These are phyloP conservation scores for Camellia lanceoleosa DNA, from an alignment of 148 eudicot species.

Conservation along the genomic window DNA sequence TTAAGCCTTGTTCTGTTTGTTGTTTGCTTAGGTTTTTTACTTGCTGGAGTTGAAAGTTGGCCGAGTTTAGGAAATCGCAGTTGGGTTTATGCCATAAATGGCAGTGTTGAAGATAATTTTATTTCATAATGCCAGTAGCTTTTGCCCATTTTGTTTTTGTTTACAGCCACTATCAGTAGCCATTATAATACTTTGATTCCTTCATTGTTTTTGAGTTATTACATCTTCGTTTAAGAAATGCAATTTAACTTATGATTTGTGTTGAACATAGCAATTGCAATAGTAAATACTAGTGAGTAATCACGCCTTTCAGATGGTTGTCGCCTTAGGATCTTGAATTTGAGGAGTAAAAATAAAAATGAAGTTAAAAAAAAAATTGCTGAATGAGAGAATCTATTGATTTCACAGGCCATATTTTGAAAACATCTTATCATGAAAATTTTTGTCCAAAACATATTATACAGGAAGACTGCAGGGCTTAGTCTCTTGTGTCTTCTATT, in stretches of 20 bases:
- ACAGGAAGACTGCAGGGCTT: not conserved
- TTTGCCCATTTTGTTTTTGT: not conserved
- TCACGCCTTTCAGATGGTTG: too few relatives aligned
- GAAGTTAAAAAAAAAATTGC: too few relatives aligned
- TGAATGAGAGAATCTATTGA: too few relatives aligned
- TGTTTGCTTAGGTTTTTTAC: not conserved
- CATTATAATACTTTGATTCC: not conserved
- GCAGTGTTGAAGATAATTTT: not conserved
- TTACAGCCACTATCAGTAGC: not conserved
- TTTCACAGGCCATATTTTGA: too few relatives aligned
- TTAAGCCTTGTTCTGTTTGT: not conserved
- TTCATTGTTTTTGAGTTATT: not conserved
- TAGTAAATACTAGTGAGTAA: too few relatives aligned
- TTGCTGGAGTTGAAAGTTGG: not conserved
- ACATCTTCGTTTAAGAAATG: too few relatives aligned
- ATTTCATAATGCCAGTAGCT: constrained; percentile 1
- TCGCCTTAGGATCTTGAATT: too few relatives aligned
- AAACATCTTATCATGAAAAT: too few relatives aligned
- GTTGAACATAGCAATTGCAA: too few relatives aligned
- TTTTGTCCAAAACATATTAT: too few relatives aligned
- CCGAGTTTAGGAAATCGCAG: not conserved
- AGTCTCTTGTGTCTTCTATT: not conserved
- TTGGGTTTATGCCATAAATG: not conserved
- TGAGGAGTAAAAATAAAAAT: too few relatives aligned
- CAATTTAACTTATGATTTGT: too few relatives aligned